Evolutionary conservation across 1,284 basidiomycete genomes (phyloP), one percentile per base, ranked within the genome.

Genomic region (Amylostereum chailletii): DNA sequence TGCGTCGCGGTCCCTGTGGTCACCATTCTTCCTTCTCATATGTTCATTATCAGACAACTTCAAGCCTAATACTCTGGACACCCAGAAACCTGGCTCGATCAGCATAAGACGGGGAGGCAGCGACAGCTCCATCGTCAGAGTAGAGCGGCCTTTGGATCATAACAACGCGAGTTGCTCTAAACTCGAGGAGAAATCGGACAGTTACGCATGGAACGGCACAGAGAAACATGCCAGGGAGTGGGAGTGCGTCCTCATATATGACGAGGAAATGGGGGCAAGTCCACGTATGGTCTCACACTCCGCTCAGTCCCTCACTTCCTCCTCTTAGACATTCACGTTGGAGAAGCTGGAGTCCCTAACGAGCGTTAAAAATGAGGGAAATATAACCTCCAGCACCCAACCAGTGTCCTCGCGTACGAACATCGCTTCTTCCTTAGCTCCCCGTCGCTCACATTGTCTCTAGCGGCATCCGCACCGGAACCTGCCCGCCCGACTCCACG

Each of bases 241-340:
- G 54, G 85, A 88, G 44, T 90, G 86, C 55, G 76, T 89, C 5
- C 67, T 90, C 43, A 82, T 89, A 43, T 88, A 80, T 59, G 86
- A 90, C 59, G 83, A 86, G 57, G 80, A 79, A 48, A 70, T 74
- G 45, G 76, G 76, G 51, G 86, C 86, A 58, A 59, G 79, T 69
- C 26, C 44, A 39, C 32, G 45, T 3, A 37, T 42, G 26, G 19
- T 10, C 40, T 26, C 32, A 43, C 45, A 31, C 37, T 33, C 31
- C 32, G 19, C 34, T 47, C 48, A 48, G 39, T 42, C 30, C 39
- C 47, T 50, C 9, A 40, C 46, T 26, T 30, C 30, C 34, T 29
- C 31, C 36, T 30, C 40, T 37, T 40, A 89, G 86, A 74, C 74
- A 41, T 85, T 80, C 57, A 83, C 77, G 5, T 67, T 89, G 9